Base-by-base conservation (phyloP, 306 rosid genomes). In the Fragaria vesca region DNA sequence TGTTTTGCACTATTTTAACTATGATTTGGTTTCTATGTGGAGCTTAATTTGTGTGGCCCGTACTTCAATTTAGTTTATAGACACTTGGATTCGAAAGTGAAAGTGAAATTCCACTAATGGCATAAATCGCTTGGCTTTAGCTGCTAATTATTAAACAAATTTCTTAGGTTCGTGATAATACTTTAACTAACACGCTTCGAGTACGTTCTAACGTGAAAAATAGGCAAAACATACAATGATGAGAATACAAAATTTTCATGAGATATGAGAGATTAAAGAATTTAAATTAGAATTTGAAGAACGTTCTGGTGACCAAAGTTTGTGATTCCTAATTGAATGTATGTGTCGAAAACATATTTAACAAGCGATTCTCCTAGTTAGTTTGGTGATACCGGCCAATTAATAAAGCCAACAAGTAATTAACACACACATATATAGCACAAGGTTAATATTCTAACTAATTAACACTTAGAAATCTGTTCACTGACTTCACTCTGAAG, bases 81-180 rank as follows among this genome's bases (percentile, higher is more conserved):
- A 82, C 86, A 79, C 72, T 54, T 80, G 45, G 88, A 89, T 91
- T 87, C 86, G 83, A 84, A 87, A 77, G 87, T 86, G 61, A 54
- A 6, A 18, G 26, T 12, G 54, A 88, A 84, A 83, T 83, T 80
- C 89, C 90, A 91, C 91, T 86, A 51, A n/a, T 55, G 28, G 24
- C 18, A 17, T 69, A 34, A 48, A 8, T 15, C 6, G 34, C 38
- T 67, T 68, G 77, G 32, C 48, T 51, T 74, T 54, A 72, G 43
- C 66, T 24, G 55, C n/a, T 50, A 16, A 50, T 50, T 51, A 77
- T 38, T 38, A 6, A 38, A 38, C 8, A 38, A 38, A 8, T 38
- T 38, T 58, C 66, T 26, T 46, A 17, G n/a, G 21, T 70, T 42
- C 81, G 57, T 55, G 66, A 71, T 61, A 74, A 80, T 63, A 55